These are phyloP conservation scores for Rubroboletus pulcherrimus DNA, from an alignment of 768 basidiomycete species.

Conservation along the genomic window DNA sequence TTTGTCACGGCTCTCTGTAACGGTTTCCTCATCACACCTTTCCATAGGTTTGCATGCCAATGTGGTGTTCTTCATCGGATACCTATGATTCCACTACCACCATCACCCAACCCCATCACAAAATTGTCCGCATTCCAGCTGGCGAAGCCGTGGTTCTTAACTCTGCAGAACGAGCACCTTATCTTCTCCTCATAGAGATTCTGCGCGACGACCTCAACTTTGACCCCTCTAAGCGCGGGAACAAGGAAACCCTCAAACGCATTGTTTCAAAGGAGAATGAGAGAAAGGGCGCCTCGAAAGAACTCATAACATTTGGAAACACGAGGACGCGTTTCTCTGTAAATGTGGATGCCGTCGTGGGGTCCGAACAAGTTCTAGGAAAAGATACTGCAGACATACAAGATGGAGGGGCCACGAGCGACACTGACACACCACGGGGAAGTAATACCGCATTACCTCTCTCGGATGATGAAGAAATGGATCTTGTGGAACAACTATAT, in stretches of 20 bases:
- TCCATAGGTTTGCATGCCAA: slow-evolving; percentile 75
- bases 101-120: slow-evolving; percentile 73
- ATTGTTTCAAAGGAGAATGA: slow-evolving; percentile 66
- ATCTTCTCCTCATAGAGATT: slow-evolving; percentile 88
- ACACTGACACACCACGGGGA: slow-evolving; percentile 19
- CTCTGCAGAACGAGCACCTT: slow-evolving; percentile 95
- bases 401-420: slow-evolving; percentile 10
- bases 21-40: slow-evolving; percentile 4
- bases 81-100: slow-evolving; percentile 33
- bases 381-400: slow-evolving; percentile 28
- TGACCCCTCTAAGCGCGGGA: slow-evolving; percentile 75
- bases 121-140: slow-evolving; percentile 95
- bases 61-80: slow-evolving; percentile 83
- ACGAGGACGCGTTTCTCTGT: slow-evolving; percentile 14
- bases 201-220: slow-evolving; percentile 90
- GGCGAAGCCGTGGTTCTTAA: slow-evolving; percentile 97
- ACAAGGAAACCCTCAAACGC: slow-evolving; percentile 81
- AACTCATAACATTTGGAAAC: slow-evolving; percentile 45
- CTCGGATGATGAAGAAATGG: slow-evolving; percentile 81
- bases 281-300: slow-evolving; percentile 53
- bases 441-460: slow-evolving; percentile 17
- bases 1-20: neutral
- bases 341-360: slow-evolving; percentile 22
- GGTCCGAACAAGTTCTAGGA: slow-evolving; percentile 31
- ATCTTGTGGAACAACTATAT: slow-evolving; percentile 94